These are phyloP conservation scores for Acanthamoeba triangularis DNA, from an alignment of 208 protist genomes.

Conservation along the genomic window DNA sequence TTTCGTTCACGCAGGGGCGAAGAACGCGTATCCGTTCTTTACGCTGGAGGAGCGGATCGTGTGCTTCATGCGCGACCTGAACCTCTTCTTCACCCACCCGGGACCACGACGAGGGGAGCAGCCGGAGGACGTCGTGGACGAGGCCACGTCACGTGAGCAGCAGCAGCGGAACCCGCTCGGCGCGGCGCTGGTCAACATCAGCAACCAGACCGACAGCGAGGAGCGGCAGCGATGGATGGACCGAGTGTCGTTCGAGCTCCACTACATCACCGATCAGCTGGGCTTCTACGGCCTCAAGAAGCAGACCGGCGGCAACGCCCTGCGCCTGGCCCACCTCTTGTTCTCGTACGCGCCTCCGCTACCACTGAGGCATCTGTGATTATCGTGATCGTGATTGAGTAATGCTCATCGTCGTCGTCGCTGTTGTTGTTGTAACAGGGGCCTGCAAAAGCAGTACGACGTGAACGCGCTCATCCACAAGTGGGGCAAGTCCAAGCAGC, in stretches of 20 bases:
- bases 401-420: too few species aligned
- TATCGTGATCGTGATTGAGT: background rate
- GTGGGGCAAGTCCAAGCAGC: slow-evolving; percentile 36
- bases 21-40: slow-evolving; percentile 82
- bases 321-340: slow-evolving; percentile 80
- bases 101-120: background rate
- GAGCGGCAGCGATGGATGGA: background rate
- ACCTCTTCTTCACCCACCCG: slow-evolving; percentile 74
- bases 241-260: slow-evolving; percentile 76
- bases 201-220: background rate
- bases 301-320: slow-evolving; percentile 81
- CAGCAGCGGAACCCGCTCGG: slow-evolving; percentile 5
- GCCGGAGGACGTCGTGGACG: background rate
- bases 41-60: slow-evolving; percentile 80
- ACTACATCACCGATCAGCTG: slow-evolving; percentile 84
- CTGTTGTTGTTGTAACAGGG: background rate
- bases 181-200: background rate
- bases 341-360: slow-evolving; percentile 73
- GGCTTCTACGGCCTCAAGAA: slow-evolving; percentile 84
- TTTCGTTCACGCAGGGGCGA: slow-evolving; percentile 45
- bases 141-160: slow-evolving; percentile 2
- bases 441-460: slow-evolving; percentile 62
- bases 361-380: background rate
- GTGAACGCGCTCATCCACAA: slow-evolving; percentile 29
- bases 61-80: slow-evolving; percentile 80